Base-by-base conservation (phyloP, 2,329 filamentous ascomycete species). In the Botryotinia globosa region DNA sequence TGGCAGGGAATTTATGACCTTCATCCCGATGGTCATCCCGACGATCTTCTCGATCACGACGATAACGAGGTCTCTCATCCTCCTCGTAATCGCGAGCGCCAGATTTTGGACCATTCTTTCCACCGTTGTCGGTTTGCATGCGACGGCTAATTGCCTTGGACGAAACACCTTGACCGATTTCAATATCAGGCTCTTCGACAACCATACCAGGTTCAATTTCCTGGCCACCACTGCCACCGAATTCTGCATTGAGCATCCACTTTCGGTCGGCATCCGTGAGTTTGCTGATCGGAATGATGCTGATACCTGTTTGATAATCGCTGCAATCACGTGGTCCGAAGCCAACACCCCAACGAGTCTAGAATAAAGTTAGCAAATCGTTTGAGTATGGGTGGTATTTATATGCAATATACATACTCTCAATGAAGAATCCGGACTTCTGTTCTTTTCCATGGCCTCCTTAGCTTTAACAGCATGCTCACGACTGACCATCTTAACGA, bases 311-410 rank as follows among this genome's bases (percentile, higher is more conserved):
- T 77, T 91, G 88, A 82, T 99, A 99, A 83, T 99, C 94, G 81
- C 94, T 97, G 85, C 96, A 99, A 81, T 99, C 96, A 79, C 96
- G 90, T 63, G 96, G 96, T 4, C 96, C 96, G 80, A 98, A 99
- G 25, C 96, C 96, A 66, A 99, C 96, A 76, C 96, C 96, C 96
- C 96, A 99, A 76, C 96, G 91, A 58, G 95, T 98, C 90, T 96
- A 79, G 77, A 77, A 71, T 75, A 61, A 65, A 65, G 73, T 68
- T 32, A 34, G 44, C 63, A 32, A 65, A 32, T 45, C 25, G 51
- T 62, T 54, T 20, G 45, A 32, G 16, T 58, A 14, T 34, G 39
- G 7, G 45, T 45, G 39, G 29, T 25, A 22, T 29, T 54, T 54
- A 66, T 72, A 59, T 42, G 22, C 32, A 20, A 29, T 39, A 61